phyloP scores from a whole-genome alignment of 177 flowering plant genomes.

The Vitis hybrid region DNA sequence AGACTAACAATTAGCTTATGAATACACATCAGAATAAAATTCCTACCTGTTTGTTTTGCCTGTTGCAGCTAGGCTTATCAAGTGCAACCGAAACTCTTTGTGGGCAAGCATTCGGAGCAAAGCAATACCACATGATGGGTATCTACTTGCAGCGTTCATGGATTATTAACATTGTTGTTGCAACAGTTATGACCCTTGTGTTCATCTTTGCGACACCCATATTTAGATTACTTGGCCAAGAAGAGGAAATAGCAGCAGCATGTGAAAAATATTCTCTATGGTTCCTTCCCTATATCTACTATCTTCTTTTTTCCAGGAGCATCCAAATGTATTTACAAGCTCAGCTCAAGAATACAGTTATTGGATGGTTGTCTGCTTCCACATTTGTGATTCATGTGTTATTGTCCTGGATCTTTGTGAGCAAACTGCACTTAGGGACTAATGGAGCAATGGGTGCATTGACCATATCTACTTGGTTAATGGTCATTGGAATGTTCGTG shows the following conservation, averaged over 20 bases:
- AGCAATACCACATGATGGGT: conserved; percentile 45
- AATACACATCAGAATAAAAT: too few species aligned
- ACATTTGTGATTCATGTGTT: conserved; percentile 26
- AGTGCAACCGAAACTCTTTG: conserved; percentile 53
- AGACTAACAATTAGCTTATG: too few species aligned
- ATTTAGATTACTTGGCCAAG: conserved; percentile 27
- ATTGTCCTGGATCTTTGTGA: conserved; percentile 41
- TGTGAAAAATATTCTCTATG: conserved; percentile 36
- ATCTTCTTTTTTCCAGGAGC: conserved; percentile 23
- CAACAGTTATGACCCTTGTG: conserved; percentile 24
- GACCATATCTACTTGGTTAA: conserved; percentile 24
- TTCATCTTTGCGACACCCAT: conserved; percentile 28
- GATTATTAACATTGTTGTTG: conserved; percentile 25
- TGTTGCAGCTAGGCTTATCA: conserved; percentile 40
- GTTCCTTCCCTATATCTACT: conserved; percentile 40
- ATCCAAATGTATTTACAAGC: conserved; percentile 42
- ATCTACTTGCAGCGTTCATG: conserved; percentile 46
- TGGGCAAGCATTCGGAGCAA: conserved; percentile 54
- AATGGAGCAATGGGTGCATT: conserved; percentile 45
- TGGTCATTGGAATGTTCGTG: conserved; percentile 25
- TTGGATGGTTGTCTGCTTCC: conserved; percentile 27
- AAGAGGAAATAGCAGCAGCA: conserved; percentile 28
- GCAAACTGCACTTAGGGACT: conserved; percentile 24
- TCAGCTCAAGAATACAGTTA: conserved; percentile 38
- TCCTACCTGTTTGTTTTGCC: neutral